Evolutionary conservation across 169 alveolate species (phyloP).

Genomic region (Eimeria falciformis): DNA sequence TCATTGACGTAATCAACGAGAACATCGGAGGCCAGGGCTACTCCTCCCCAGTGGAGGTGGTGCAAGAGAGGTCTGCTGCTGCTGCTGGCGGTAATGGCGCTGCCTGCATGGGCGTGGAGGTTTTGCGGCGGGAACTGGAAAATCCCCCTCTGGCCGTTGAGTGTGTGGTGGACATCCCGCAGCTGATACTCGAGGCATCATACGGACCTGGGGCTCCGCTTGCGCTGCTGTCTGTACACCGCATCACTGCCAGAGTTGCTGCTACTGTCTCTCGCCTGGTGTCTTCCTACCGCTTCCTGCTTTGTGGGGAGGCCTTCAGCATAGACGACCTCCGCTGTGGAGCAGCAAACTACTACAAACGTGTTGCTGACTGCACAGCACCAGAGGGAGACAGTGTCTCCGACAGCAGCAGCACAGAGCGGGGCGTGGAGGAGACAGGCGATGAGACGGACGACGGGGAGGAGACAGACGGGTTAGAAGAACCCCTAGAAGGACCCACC

Average conservation of each 20-base stretch:
- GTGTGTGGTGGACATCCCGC: conserved; percentile 51
- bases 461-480: not conserved
- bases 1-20: conserved; percentile 77
- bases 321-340: conserved; percentile 80
- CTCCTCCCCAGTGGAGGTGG: conserved; percentile 49
- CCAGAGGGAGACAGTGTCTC: not conserved
- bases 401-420: not conserved
- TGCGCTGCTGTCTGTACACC: conserved; percentile 57
- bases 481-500: not conserved
- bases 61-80: not conserved
- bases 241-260: conserved; percentile 63
- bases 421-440: conserved; percentile 6
- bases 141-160: conserved; percentile 36
- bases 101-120: conserved; percentile 2
- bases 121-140: conserved; percentile 59
- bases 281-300: conserved; percentile 62
- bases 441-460: not conserved
- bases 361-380: conserved; percentile 75
- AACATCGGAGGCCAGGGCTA: conserved; percentile 75
- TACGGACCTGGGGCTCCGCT: conserved; percentile 66
- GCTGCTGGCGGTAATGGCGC: not conserved
- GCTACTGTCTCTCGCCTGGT: conserved; percentile 77
- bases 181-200: conserved; percentile 56
- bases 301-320: conserved; percentile 68
- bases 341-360: conserved; percentile 70